Evolutionary conservation across 1,139 yeast genomes (phyloP).

Genomic region (Hyphopichia buzzinii): DNA sequence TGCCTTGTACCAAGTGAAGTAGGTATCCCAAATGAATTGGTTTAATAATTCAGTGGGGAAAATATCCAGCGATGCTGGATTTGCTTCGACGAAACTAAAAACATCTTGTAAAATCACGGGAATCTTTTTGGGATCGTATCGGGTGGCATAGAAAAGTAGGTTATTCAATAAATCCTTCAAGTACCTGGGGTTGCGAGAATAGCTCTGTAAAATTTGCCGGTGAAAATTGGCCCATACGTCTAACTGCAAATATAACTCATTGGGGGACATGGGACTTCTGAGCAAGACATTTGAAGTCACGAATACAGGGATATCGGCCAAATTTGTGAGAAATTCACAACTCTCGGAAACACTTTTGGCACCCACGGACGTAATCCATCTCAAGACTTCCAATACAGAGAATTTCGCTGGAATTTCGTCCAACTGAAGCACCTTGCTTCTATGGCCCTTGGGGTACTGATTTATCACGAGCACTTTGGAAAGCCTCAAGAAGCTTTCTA

Average conservation of each 20-base stretch:
- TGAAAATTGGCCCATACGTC: constrained; percentile 34
- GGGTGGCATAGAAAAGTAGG: constrained; percentile 25
- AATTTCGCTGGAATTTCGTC: not conserved
- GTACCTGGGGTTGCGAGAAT: constrained; percentile 14
- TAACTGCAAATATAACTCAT: constrained; percentile 33
- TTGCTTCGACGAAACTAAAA: not conserved
- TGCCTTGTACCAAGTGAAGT: constrained; percentile 13
- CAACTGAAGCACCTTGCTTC: not conserved
- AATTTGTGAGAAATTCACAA: constrained; percentile 24
- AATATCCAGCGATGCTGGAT: not conserved
- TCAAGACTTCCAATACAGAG: constrained; percentile 12
- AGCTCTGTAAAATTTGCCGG: constrained; percentile 15
- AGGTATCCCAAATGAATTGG: constrained; percentile 22
- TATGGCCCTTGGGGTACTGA: not conserved
- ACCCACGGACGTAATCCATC: constrained; percentile 30
- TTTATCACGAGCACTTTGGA: not conserved
- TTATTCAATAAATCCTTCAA: constrained; percentile 23
- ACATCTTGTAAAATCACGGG: constrained; percentile 13
- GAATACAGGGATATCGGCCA: constrained; percentile 35
- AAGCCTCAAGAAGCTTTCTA: constrained; percentile 8
- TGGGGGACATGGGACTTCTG: constrained; percentile 33
- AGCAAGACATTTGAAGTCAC: constrained; percentile 33
- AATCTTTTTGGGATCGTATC: constrained; percentile 21
- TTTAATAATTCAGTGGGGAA: constrained; percentile 15
- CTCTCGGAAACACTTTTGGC: constrained; percentile 27